Evolutionary conservation across 768 basidiomycete species (phyloP), one percentile per base, ranked within the genome.

Genomic region (Chalciporus piperatus): DNA sequence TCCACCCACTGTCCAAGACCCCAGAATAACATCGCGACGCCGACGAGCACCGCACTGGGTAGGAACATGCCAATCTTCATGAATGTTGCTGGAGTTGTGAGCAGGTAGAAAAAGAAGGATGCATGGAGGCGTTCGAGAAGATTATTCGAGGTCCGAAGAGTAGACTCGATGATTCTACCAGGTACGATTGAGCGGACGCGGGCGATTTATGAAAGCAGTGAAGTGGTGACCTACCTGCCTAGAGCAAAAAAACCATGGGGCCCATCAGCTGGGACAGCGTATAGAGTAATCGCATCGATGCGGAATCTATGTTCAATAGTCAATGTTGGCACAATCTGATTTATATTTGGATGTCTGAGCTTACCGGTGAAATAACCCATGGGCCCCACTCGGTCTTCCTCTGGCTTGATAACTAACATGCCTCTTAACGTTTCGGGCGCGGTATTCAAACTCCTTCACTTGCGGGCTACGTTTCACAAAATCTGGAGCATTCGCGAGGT

Each of bases 181-280:
- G 9, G 23, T 16, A 27, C 27, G 6, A 27, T 20, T 58, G 41
- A 44, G 41, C 30, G 55, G 17, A 37, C 28, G 12, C 25, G 9
- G 22, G 44, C 3, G 46, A 8, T 16, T 17, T 9, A 19, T 12
- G 27, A 4, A 27, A 12, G n/a, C n/a, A n/a, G n/a, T 41, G 23
- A 40, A 25, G 27, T 16, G 35, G 41, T 35, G 25, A 69, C 83
- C 62, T 48, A 92, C 93, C 84, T 81, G 62, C 97, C 96, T 27
- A 99, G 76, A 3, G 92, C 82, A 72, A 94, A 85, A 67, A 98
- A 99, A 0, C 97, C 97, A 67, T 99, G 93, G 8, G 97, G 97
- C 7, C 96, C 94, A 6, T 75, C 70, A 1, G 95, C 89, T 16
- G 95, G 94, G 6, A 92, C 71, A 16, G 87, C 93, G 63, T 89